phyloP scores from a whole-genome alignment of 2,329 filamentous ascomycete species.

The Calonectria henricotiae region DNA sequence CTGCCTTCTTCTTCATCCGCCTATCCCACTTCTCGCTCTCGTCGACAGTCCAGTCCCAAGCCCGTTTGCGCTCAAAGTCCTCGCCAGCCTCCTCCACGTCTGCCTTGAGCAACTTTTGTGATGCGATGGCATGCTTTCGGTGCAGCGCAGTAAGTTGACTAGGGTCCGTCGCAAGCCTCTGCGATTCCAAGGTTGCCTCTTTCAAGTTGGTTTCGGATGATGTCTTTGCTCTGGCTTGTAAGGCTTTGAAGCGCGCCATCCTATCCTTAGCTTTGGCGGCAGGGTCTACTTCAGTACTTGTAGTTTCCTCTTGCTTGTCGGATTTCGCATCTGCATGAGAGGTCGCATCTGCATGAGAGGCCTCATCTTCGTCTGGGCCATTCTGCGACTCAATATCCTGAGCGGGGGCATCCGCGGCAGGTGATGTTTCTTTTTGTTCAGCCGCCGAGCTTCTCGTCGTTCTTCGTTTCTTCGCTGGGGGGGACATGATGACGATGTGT shows the following conservation, averaged over 20 bases:
- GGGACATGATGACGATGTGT: constrained; percentile 46
- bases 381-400: constrained; percentile 8
- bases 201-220: constrained; percentile 84
- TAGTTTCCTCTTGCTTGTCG: constrained; percentile 39
- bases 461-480: constrained; percentile 53
- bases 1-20: constrained; percentile 87
- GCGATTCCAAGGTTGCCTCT: constrained; percentile 87
- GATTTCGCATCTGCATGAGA: constrained; percentile 29
- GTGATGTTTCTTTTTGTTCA: constrained; percentile 1
- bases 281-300: constrained; percentile 52
- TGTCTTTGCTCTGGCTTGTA: constrained; percentile 85
- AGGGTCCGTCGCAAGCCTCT: constrained; percentile 84
- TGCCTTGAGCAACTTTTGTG: constrained; percentile 93
- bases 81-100: constrained; percentile 88
- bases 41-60: constrained; percentile 98
- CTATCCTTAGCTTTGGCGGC: constrained; percentile 74
- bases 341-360: constrained; percentile 26
- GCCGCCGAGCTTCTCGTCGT: constrained; percentile 35
- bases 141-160: constrained; percentile 83
- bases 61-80: constrained; percentile 97
- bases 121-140: constrained; percentile 88
- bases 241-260: constrained; percentile 87
- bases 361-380: constrained; percentile 22
- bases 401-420: not conserved
- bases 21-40: constrained; percentile 96